phyloP scores from a whole-genome alignment of 2,329 filamentous ascomycete species.

The Cytospora schulzeri region DNA sequence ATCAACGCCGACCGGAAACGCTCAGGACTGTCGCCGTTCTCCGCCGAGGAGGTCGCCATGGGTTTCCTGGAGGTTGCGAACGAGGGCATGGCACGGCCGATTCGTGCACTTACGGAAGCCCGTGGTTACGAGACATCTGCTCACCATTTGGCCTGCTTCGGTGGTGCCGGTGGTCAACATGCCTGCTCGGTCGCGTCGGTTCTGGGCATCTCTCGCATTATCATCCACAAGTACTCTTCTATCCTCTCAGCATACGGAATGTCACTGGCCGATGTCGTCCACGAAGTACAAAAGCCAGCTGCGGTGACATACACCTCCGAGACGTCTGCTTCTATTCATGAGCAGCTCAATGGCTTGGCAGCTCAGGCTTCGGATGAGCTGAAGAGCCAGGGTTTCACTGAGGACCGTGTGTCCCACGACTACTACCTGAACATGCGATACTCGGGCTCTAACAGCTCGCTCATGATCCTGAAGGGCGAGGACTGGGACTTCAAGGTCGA shows the following conservation, averaged over 20 bases:
- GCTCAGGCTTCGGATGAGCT: constrained; percentile 41
- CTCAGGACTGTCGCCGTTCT: constrained; percentile 30
- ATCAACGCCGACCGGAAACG: constrained; percentile 37
- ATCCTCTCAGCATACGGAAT: constrained; percentile 46
- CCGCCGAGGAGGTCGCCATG: constrained; percentile 50
- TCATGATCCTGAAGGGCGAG: constrained; percentile 41
- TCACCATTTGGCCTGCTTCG: constrained; percentile 35
- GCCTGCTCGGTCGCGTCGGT: constrained; percentile 41
- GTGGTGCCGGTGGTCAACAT: constrained; percentile 43
- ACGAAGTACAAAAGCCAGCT: constrained; percentile 38
- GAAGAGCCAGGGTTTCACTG: constrained; percentile 44
- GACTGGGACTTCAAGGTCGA: constrained; percentile 38
- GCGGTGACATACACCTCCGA: constrained; percentile 31
- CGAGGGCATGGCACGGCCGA: constrained; percentile 72
- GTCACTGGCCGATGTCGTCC: constrained; percentile 41
- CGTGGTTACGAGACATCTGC: constrained; percentile 42
- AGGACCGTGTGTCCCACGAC: constrained; percentile 45
- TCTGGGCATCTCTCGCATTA: constrained; percentile 40
- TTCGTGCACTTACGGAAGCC: constrained; percentile 63
- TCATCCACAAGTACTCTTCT: constrained; percentile 40
- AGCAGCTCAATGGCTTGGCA: constrained; percentile 31
- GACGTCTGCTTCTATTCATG: constrained; percentile 27
- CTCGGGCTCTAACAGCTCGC: constrained; percentile 44
- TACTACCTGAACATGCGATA: constrained; percentile 49
- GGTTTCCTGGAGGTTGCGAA: constrained; percentile 75